phyloP scores from a whole-genome alignment of 164 flowering plant genomes.

The Magnolia officinalis region DNA sequence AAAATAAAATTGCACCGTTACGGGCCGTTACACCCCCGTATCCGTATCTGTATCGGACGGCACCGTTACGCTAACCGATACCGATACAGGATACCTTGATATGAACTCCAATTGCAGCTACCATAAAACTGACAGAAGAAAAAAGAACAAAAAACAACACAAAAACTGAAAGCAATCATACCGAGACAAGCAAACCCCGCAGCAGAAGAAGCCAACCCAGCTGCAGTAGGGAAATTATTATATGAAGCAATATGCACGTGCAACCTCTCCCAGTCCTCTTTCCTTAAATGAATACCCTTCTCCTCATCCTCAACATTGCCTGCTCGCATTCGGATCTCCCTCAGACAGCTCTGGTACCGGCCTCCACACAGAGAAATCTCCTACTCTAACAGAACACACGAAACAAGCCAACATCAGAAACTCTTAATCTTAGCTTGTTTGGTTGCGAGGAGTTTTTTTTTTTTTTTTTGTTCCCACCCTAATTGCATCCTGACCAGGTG shows the following conservation, averaged over 20 bases:
- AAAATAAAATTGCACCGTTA: too few species aligned
- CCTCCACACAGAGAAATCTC: conserved; percentile 84
- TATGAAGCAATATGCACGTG: conserved; percentile 83
- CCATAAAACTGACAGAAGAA: too few species aligned
- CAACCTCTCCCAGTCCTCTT: conserved; percentile 81
- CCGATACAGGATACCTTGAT: too few species aligned
- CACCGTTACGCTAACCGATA: too few species aligned
- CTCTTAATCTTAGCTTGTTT: too few species aligned
- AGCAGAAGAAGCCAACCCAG: conserved; percentile 98
- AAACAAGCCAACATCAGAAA: background rate
- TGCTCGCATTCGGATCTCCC: conserved; percentile 78
- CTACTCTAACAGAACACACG: conserved; percentile 45
- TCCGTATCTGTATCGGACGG: too few species aligned
- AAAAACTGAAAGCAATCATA: conserved; percentile 10
- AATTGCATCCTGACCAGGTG: too few species aligned
- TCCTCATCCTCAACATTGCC: conserved; percentile 65
- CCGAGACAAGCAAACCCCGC: conserved; percentile 98
- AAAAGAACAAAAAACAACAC: too few species aligned
- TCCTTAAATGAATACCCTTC: conserved; percentile 63
- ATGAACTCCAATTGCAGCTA: too few species aligned
- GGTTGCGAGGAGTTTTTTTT: too few species aligned
- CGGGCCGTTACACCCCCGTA: too few species aligned
- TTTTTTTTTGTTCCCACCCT: too few species aligned
- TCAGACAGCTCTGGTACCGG: conserved; percentile 77
- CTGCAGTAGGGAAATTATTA: conserved; percentile 96